Evolutionary conservation across 805 yeast genomes (phyloP), one percentile per base, ranked within the genome.

Genomic region (Kluyveromyces lactis): DNA sequence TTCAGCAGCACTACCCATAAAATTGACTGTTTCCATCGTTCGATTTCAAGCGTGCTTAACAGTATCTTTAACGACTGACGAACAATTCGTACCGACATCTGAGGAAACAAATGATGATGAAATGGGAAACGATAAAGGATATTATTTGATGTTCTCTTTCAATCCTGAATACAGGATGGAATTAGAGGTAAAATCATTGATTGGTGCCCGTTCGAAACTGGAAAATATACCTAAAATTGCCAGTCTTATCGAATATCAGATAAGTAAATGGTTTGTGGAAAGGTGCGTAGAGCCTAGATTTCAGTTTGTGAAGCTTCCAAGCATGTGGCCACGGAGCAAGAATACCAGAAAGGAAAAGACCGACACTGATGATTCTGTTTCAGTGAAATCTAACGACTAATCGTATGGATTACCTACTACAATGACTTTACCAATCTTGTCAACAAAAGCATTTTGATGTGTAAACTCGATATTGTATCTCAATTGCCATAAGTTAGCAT

Each of bases 161-260:
- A 74, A 89, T 1, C 96, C 96, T 0, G 96, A 87, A 55, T 92
- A 86, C 60, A 67, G 90, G 41, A 67, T 92, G 48, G 97, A 90
- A 52, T 89, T 92, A 61, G 79, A 82, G 31, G 79, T 86, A n/a
- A 79, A 79, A 51, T 86, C 96, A 1, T 65, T 90, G 29, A 86
- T 92, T 38, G 99, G 99, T 1, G 84, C 97, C 1, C 71, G 95
- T 35, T 86, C 97, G 0, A 83, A 90, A 56, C 67, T 92, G 19
- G 95, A 89, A 60, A 86, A 92, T 52, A 84, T 92, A 12, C 98
- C 99, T 6, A 87, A 92, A 53, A 77, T 92, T 28, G 77, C 95
- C 8, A 79, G 85, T 42, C 65, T 92, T 31, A 79, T 92, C 30
- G 97, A 92, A 56, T 77, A 76, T 42, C 80, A 81, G 44, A 71